These are phyloP conservation scores for Chionographis japonica DNA, from an alignment of 106 monocot genomes.

Conservation along the genomic window DNA sequence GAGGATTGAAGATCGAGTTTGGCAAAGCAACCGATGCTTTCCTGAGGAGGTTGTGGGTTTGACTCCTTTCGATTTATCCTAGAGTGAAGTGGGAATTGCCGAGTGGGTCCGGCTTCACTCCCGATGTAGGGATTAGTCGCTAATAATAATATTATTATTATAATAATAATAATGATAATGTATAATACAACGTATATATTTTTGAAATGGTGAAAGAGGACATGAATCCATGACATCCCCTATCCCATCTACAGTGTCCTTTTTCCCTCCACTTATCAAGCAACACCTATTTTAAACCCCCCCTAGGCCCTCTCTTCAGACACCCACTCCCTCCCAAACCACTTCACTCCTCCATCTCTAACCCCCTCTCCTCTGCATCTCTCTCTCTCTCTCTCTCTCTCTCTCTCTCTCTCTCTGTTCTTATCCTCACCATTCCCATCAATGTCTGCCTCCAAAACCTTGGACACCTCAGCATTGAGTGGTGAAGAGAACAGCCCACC, in stretches of 20 bases:
- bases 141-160: no score
- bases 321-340: not conserved
- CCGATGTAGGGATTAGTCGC: no score
- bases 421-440: not conserved
- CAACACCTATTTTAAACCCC: slow-evolving; percentile 15
- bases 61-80: no score
- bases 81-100: no score
- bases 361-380: not conserved
- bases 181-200: not conserved
- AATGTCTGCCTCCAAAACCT: slow-evolving; percentile 15
- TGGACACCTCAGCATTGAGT: not conserved
- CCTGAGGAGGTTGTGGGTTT: no score
- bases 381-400: no score
- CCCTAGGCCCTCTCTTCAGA: not conserved
- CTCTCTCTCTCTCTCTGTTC: not conserved
- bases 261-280: slow-evolving; percentile 7
- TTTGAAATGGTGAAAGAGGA: slow-evolving; percentile 2
- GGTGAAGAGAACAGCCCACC: slow-evolving; percentile 3
- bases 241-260: slow-evolving; percentile 18
- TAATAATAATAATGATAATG: no score
- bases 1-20: no score
- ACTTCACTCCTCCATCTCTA: not conserved
- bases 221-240: slow-evolving; percentile 8
- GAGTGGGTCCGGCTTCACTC: no score
- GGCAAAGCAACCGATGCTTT: no score